Evolutionary conservation across 2,329 filamentous ascomycete species (phyloP).

Genomic region (Mycosphaerelloides madeirae): DNA sequence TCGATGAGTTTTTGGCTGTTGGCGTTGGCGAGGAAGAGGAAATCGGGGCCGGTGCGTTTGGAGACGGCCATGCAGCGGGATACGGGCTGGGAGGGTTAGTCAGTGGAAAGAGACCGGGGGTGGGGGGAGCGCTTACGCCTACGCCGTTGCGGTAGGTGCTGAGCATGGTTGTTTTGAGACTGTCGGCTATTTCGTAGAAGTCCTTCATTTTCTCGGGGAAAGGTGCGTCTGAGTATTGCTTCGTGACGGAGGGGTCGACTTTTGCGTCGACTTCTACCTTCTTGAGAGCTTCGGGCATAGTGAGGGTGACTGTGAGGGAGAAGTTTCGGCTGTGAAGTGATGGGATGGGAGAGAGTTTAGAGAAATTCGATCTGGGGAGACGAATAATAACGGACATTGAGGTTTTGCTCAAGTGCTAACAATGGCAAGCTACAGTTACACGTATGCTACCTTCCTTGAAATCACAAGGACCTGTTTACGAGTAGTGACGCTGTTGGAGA

Average conservation of each 20-base stretch:
- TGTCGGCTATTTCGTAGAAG: conserved; percentile 45
- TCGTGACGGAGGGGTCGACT: conserved; percentile 46
- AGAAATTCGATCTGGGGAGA: no score
- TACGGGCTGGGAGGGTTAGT: conserved; percentile 30
- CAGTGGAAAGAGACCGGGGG: neutral
- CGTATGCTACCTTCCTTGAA: no score
- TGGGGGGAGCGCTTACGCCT: conserved; percentile 25
- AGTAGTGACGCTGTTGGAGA: no score
- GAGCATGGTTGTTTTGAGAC: conserved; percentile 42
- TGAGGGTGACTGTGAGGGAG: conserved; percentile 23
- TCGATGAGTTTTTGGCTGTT: conserved; percentile 47
- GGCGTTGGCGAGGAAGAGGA: conserved; percentile 48
- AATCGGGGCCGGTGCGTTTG: conserved; percentile 54
- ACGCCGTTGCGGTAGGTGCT: conserved; percentile 40
- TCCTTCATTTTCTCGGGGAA: conserved; percentile 45
- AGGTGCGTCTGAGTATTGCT: conserved; percentile 43
- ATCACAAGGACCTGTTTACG: no score
- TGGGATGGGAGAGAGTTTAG: neutral
- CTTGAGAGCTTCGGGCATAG: conserved; percentile 44
- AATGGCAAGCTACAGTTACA: no score
- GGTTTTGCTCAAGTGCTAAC: no score
- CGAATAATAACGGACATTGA: no score
- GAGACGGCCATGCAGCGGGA: conserved; percentile 47
- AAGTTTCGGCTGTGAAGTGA: conserved; percentile 7
- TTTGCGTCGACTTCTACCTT: conserved; percentile 38